Evolutionary conservation across 805 yeast species (phyloP).

Genomic region (Kuraishia ogatae): DNA sequence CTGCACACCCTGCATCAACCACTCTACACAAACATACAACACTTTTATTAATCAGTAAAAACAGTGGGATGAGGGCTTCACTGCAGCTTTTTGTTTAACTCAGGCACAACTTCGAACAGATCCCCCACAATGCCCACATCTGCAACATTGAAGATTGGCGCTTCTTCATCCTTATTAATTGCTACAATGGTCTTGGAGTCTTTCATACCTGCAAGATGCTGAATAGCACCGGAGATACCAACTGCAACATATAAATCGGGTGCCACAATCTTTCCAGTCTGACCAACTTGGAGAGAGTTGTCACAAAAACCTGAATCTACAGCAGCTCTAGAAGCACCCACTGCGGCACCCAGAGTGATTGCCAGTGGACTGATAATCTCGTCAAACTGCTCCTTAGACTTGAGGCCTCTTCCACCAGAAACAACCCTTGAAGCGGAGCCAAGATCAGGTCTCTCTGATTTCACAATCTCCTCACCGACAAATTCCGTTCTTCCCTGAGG

Average conservation of each 20-base stretch:
- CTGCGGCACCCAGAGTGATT: slow-evolving; percentile 75
- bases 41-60: slow-evolving; percentile 12
- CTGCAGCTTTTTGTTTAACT: slow-evolving; percentile 66
- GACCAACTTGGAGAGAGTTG: slow-evolving; percentile 95
- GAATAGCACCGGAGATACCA: slow-evolving; percentile 96
- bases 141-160: slow-evolving; percentile 87
- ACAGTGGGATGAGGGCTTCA: neutral
- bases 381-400: slow-evolving; percentile 83
- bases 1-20: neutral
- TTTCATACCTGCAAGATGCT: slow-evolving; percentile 98
- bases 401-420: slow-evolving; percentile 92
- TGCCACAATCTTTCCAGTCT: slow-evolving; percentile 96
- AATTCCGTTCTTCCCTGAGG: slow-evolving; percentile 42
- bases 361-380: slow-evolving; percentile 75
- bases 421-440: slow-evolving; percentile 76
- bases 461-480: slow-evolving; percentile 66
- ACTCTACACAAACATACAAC: slow-evolving; percentile 1
- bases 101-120: slow-evolving; percentile 80
- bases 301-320: slow-evolving; percentile 95
- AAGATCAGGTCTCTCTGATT: slow-evolving; percentile 85
- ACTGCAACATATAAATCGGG: slow-evolving; percentile 91
- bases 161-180: slow-evolving; percentile 88
- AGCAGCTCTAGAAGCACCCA: slow-evolving; percentile 97
- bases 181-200: slow-evolving; percentile 92
- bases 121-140: slow-evolving; percentile 90